A percentile compares a stretch with the other conserved stretches of the same genome.
Conservation (phyloP, 1,284 basidiomycete species). For the Moesziomyces sp. region DNA sequence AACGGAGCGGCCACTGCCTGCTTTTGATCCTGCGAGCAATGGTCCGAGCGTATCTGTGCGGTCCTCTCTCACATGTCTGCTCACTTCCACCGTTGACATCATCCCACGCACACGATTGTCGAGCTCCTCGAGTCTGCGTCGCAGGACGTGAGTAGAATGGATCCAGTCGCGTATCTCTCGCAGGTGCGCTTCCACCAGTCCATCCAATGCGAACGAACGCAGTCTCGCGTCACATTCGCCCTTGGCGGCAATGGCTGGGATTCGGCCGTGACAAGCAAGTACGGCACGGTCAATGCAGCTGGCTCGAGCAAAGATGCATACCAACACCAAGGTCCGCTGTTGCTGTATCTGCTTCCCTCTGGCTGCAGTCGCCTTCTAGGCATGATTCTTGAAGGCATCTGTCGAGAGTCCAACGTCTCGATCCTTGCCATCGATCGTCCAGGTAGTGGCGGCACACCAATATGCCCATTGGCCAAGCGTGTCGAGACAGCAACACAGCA, state of each 20-base stretch:
- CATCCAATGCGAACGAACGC: constrained; percentile 6
- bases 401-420: constrained; percentile 10
- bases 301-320: neutral
- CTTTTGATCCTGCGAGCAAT: neutral
- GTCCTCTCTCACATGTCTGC: neutral
- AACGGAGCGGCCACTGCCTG: neutral
- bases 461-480: too few relatives aligned
- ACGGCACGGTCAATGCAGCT: constrained; percentile 2
- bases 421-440: constrained; percentile 26
- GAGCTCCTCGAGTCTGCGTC: neutral
- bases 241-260: constrained; percentile 25
- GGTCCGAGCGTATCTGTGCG: too few relatives aligned
- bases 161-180: constrained; percentile 18
- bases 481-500: constrained; percentile 17
- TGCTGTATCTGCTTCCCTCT: constrained; percentile 22
- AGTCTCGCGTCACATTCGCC: constrained; percentile 20
- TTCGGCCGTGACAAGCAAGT: constrained; percentile 8
- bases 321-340: constrained; percentile 10
- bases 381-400: constrained; percentile 19
- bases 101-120: neutral
- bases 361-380: constrained; percentile 20
- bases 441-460: constrained; percentile 17
- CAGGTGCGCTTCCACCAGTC: constrained; percentile 25
- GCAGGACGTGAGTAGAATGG: constrained; percentile 5
- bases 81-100: neutral